Conservation (phyloP, 768 basidiomycete genomes). For the Hygrophorus russula region DNA sequence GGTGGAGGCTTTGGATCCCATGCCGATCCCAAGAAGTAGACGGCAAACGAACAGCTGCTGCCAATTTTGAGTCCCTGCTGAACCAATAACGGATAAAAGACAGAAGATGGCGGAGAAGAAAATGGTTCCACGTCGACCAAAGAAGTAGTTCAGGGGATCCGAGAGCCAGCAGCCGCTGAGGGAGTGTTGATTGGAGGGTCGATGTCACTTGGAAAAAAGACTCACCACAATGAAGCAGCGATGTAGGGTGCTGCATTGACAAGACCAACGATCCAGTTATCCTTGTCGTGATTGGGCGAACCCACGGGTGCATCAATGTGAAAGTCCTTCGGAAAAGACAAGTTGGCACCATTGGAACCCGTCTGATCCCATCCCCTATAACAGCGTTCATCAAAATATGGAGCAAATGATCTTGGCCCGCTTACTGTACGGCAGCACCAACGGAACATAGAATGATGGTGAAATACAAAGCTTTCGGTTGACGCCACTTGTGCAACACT, state of each 20-base stretch:
- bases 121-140: constrained; percentile 53
- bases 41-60: constrained; percentile 26
- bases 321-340: constrained; percentile 44
- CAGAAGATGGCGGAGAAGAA: constrained; percentile 51
- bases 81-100: constrained; percentile 37
- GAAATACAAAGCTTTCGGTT: constrained; percentile 29
- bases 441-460: constrained; percentile 48
- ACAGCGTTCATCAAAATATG: neutral
- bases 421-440: constrained; percentile 73
- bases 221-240: constrained; percentile 22
- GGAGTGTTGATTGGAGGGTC: constrained; percentile 11
- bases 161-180: constrained; percentile 16
- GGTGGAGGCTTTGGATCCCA: constrained; percentile 53
- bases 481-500: constrained; percentile 34
- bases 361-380: constrained; percentile 53
- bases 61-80: constrained; percentile 42
- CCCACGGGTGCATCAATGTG: constrained; percentile 22
- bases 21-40: constrained; percentile 51
- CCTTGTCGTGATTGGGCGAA: constrained; percentile 21
- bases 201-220: constrained; percentile 22
- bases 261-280: constrained; percentile 66
- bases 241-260: constrained; percentile 49
- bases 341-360: constrained; percentile 52
- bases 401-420: constrained; percentile 5
- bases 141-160: constrained; percentile 41